Base-by-base conservation (phyloP, 805 yeast species). In the Sungouiella thailandica region DNA sequence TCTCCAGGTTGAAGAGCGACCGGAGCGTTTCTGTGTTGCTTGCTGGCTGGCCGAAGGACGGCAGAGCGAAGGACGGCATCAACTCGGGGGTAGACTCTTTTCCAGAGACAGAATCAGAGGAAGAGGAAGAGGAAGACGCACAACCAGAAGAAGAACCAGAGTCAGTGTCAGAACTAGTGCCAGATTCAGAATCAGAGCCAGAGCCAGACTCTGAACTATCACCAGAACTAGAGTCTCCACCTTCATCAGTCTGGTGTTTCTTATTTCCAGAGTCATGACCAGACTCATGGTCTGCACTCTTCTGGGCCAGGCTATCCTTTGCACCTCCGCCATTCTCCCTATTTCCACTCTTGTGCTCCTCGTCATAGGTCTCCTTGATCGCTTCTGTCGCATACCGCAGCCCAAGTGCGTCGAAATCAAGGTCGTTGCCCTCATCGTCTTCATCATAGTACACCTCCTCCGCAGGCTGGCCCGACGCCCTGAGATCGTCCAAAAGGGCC, bases 21-120 rank as follows among this genome's bases (percentile, higher is more conserved):
- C 90, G 73, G 31, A 83, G 67, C 0, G 72, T 68, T 43, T 82
- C 89, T 0, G 88, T 80, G 22, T 47, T 49, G 35, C 68, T 69
- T 0, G 41, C 35, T 4, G 46, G 28, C 4, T 49, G 37, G 1
- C 76, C 76, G 49, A 78, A 78, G 0, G 68, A 63, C 7, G 85
- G 84, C 26, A 76, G n/a, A n/a, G n/a, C n/a, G n/a, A n/a, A n/a
- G 0, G 68, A 63, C 7, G 85, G 84, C 26, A 76, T 58, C 43
- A 74, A 74, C 37, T 76, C 78, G 3, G 68, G 72, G 16, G 62
- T 57, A 1, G 43, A 28, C 7, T 18, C 32, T n/a, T n/a, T n/a
- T 20, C 23, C 7, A 20, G 9, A 20, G 23, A 20, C 23, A 20
- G 9, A 7, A 7, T 7, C 23, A 20, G 9, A 20, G 23, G 23